phyloP scores from a whole-genome alignment of 2,329 filamentous ascomycete genomes.

The Didymella sp. region DNA sequence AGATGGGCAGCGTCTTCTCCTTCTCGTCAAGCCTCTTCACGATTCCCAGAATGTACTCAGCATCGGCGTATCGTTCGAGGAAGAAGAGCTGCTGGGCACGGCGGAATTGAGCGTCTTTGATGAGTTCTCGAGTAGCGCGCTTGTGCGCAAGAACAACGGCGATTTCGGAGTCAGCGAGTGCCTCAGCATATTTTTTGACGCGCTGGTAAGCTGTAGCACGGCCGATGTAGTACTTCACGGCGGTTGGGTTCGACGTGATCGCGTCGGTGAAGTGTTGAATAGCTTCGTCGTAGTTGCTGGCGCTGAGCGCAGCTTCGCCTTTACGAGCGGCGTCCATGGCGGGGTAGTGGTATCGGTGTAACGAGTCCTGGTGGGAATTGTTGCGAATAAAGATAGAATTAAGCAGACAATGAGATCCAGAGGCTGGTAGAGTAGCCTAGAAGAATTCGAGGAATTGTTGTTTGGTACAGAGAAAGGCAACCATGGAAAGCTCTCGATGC shows the following conservation, averaged over 20 bases:
- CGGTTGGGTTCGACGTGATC: conserved; percentile 68
- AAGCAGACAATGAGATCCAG: too few relatives aligned
- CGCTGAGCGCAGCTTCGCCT: conserved; percentile 68
- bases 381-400: not conserved
- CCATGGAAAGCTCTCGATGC: conserved; percentile 20
- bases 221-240: conserved; percentile 80
- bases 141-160: conserved; percentile 70
- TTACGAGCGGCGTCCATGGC: conserved; percentile 62
- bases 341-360: conserved; percentile 25
- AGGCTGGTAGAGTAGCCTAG: not conserved
- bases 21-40: conserved; percentile 62
- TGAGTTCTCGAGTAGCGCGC: conserved; percentile 76
- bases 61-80: conserved; percentile 75
- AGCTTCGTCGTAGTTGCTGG: conserved; percentile 70
- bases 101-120: conserved; percentile 82
- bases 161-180: conserved; percentile 56
- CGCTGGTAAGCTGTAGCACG: conserved; percentile 81
- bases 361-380: not conserved
- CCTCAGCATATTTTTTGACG: conserved; percentile 58
- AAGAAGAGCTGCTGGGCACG: conserved; percentile 76
- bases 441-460: not conserved
- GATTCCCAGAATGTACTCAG: conserved; percentile 71
- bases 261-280: conserved; percentile 71
- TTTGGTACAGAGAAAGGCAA: not conserved
- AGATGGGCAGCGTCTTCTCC: conserved; percentile 63